These are phyloP conservation scores for Sordariomycetes sp. DNA, from an alignment of 2,329 filamentous ascomycete species.

Conservation along the genomic window DNA sequence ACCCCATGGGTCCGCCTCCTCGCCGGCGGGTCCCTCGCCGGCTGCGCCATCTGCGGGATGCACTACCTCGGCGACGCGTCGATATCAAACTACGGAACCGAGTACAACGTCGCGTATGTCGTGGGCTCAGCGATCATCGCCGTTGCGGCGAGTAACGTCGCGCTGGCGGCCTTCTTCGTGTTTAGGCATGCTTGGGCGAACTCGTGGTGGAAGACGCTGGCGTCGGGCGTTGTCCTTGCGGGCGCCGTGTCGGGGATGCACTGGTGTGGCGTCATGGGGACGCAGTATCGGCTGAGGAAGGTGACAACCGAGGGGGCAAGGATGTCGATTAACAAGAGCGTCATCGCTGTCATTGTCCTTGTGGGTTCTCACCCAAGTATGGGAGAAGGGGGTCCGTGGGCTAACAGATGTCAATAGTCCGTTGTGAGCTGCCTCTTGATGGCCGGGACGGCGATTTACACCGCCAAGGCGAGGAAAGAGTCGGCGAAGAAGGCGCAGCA, in stretches of 20 bases:
- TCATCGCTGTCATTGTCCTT: constrained; percentile 50
- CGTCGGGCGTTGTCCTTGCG: constrained; percentile 56
- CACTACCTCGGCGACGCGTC: constrained; percentile 80
- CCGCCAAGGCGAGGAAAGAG: constrained; percentile 35
- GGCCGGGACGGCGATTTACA: constrained; percentile 38
- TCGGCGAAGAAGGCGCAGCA: constrained; percentile 48
- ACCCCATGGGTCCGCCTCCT: constrained; percentile 40
- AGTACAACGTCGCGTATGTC: constrained; percentile 46
- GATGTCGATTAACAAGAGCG: constrained; percentile 33
- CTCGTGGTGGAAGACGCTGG: constrained; percentile 59
- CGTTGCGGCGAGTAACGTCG: constrained; percentile 54
- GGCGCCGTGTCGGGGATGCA: constrained; percentile 76
- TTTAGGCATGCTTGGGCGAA: constrained; percentile 66
- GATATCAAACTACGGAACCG: constrained; percentile 61
- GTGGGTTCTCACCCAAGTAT: constrained; percentile 27
- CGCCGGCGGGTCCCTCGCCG: constrained; percentile 55
- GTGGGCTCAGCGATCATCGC: constrained; percentile 60
- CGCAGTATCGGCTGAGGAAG: constrained; percentile 45
- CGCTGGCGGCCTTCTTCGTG: constrained; percentile 66
- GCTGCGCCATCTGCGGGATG: constrained; percentile 70
- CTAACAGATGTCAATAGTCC: constrained; percentile 26
- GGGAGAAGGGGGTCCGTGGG: background rate
- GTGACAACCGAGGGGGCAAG: constrained; percentile 24
- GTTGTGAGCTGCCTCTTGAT: constrained; percentile 48
- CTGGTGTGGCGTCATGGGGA: constrained; percentile 66